A percentile compares a stretch with the other conserved stretches of the same genome.
Conservation (phyloP, 2,329 filamentous ascomycete species). For the Fonsecaea pedrosoi region DNA sequence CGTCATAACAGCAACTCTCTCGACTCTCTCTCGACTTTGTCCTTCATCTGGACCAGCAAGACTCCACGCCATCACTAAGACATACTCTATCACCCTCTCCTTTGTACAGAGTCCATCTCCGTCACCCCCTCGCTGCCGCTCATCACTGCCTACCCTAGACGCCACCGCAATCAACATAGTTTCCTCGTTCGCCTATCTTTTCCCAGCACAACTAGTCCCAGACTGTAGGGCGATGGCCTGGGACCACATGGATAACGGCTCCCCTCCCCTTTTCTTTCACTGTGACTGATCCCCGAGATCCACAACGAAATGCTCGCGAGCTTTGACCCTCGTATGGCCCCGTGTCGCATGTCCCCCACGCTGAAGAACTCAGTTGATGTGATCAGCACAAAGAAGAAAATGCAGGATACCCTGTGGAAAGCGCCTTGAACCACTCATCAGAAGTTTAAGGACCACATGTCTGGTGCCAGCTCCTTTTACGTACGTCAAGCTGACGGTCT, state of each 20-base stretch:
- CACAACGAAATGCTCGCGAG: not conserved
- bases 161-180: not conserved
- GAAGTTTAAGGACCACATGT: not conserved
- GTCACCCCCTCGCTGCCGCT: not conserved
- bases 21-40: not conserved
- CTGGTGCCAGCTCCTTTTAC: not conserved
- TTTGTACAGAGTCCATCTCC: not conserved
- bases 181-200: conserved; percentile 1
- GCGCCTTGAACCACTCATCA: not conserved
- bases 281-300: not conserved
- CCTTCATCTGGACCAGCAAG: not conserved
- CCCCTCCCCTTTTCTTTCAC: not conserved
- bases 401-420: not conserved
- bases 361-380: not conserved
- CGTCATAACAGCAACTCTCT: not conserved
- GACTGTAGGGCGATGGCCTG: not conserved
- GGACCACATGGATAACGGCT: not conserved
- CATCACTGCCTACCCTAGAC: not conserved
- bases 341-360: not conserved
- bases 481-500: not conserved
- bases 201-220: not conserved
- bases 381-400: not conserved
- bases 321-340: not conserved
- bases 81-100: not conserved
- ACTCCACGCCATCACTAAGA: not conserved